A percentile compares a stretch with the other conserved stretches of the same genome.
Evolutionary conservation across 352 stramenopile species (phyloP).

Genomic region (Pythium biforme): DNA sequence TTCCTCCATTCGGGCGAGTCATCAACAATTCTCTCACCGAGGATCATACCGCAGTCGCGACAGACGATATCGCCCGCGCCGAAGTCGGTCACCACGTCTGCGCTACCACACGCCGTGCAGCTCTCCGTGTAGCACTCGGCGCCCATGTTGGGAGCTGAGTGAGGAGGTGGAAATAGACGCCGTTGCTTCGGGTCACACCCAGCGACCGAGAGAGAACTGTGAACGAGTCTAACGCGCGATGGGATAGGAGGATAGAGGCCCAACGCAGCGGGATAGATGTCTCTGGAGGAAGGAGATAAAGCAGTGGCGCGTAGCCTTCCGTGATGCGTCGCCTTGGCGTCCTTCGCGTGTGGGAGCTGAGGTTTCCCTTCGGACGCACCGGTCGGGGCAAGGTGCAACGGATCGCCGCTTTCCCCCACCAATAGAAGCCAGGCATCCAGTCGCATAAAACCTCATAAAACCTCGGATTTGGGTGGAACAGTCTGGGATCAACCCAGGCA

Average conservation of each 20-base stretch:
- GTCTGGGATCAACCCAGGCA: background rate
- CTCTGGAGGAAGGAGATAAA: background rate
- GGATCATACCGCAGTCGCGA: slow-evolving; percentile 77
- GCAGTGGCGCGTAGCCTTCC: too few species aligned
- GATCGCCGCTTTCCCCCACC: slow-evolving; percentile 16
- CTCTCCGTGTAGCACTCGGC: slow-evolving; percentile 62
- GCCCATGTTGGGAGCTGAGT: slow-evolving; percentile 31
- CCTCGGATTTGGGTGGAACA: background rate
- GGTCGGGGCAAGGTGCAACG: slow-evolving; percentile 15
- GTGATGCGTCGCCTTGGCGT: too few species aligned
- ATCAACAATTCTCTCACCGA: slow-evolving; percentile 88
- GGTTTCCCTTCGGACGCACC: slow-evolving; percentile 13
- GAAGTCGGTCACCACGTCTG: slow-evolving; percentile 80
- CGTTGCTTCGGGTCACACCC: slow-evolving; percentile 2
- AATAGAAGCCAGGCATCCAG: slow-evolving; percentile 17
- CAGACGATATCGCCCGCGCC: slow-evolving; percentile 81
- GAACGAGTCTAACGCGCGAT: background rate
- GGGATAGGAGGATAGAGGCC: background rate
- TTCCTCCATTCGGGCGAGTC: slow-evolving; percentile 85
- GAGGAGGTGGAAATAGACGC: background rate
- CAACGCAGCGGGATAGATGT: too few species aligned
- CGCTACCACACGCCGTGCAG: slow-evolving; percentile 67
- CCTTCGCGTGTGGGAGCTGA: background rate
- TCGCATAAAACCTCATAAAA: slow-evolving; percentile 19
- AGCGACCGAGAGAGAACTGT: slow-evolving; percentile 4